Evolutionary conservation across 78 protist genomes (phyloP), one percentile per base, ranked within the genome.

Genomic region (Anaeramoeba flamelloides): DNA sequence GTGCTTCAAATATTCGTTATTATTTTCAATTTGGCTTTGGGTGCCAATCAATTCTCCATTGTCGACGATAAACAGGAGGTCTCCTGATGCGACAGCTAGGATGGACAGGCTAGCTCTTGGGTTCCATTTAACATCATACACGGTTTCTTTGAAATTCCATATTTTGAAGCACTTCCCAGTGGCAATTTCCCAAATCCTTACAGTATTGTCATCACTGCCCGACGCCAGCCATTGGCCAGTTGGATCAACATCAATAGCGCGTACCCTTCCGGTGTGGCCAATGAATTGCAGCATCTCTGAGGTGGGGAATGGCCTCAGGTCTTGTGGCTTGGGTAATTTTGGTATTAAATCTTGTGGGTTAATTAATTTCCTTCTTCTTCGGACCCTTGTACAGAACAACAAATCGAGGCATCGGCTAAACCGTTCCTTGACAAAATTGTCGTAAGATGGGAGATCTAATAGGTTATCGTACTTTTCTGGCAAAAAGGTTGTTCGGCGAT

Each of bases 351-450:
- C 41, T n/a, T 81, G 87, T 12, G 1, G 1, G 76, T n/a, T 33
- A 37, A 86, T 26, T 40, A 34, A 36, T 74, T 38, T 3, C 2
- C 31, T 1, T 22, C 31, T 8, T 34, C 81, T 87, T 31, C 41
- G 39, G 3, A 40, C 82, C 40, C 97, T 87, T 30, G 97, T 93
- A 83, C 95, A 90, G 4, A 92, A 84, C 76, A 92, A 92, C 8
- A 96, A 89, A 79, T 96, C 99, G 2, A 93, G 86, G 81, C 97
- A 96, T 31, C 99, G 88, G 75, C 93, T 93, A 77, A 92, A 92
- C 3, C 94, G 87, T 79, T 96, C 99, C 76, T 82, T 83, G 69
- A 91, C 36, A 1, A 85, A 39, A 17, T 80, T 26, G 40, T 74
- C 36, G 75, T 93, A 92, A 3, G 80, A 64, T 26, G 99, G 98